phyloP scores from a whole-genome alignment of 345 rosid genomes.

The Boechera divaricarpa region DNA sequence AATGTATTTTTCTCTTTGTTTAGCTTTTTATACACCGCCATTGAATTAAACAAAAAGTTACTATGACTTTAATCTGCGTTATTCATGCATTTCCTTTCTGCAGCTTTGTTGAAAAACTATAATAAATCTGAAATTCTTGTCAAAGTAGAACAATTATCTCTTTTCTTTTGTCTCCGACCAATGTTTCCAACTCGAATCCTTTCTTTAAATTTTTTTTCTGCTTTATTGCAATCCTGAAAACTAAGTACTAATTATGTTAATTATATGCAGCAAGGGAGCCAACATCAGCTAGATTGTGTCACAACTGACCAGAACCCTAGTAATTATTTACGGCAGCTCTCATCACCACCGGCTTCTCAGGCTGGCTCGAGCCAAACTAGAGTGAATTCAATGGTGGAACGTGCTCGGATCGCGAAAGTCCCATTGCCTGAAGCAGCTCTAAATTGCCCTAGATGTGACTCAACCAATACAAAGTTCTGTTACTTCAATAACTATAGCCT shows the following conservation, averaged over 20 bases:
- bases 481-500: conserved; percentile 86
- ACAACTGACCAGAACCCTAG: conserved; percentile 43
- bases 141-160: conserved; percentile 5
- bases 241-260: conserved; percentile 6
- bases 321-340: conserved; percentile 21
- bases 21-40: background rate
- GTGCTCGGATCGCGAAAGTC: conserved; percentile 66
- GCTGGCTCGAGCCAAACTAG: conserved; percentile 47
- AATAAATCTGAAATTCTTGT: conserved; percentile 27
- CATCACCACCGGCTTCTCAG: conserved; percentile 40
- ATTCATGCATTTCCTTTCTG: conserved; percentile 31
- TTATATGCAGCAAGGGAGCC: conserved; percentile 43
- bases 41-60: conserved; percentile 25
- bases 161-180: conserved; percentile 28
- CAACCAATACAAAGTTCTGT: conserved; percentile 84
- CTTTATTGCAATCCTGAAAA: conserved; percentile 14
- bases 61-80: conserved; percentile 26
- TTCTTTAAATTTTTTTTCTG: background rate
- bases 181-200: conserved; percentile 29
- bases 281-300: conserved; percentile 35
- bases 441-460: conserved; percentile 85
- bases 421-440: conserved; percentile 68
- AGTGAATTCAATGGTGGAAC: conserved; percentile 80
- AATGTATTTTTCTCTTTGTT: conserved; percentile 11
- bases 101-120: conserved; percentile 41